Percentiles rank a stretch among this genome's conserved stretches.
phyloP scores from a whole-genome alignment of 805 yeast genomes.

The Myxozyma mucilagina region DNA sequence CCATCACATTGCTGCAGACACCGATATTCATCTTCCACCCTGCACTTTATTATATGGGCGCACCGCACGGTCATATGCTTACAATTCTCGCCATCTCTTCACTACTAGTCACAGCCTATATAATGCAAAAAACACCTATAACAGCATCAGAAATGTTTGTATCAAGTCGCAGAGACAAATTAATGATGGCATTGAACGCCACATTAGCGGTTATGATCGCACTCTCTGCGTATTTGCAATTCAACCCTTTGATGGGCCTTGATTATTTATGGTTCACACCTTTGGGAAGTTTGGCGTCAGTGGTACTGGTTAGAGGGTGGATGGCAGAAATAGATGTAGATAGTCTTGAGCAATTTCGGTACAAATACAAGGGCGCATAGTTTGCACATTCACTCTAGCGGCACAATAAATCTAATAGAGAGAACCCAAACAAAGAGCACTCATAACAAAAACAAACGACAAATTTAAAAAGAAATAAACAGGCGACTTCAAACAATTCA shows the following conservation, averaged over 20 bases:
- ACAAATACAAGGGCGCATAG: slow-evolving; percentile 31
- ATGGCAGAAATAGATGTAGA: slow-evolving; percentile 30
- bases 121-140: slow-evolving; percentile 19
- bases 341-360: slow-evolving; percentile 25
- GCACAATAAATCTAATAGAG: not conserved
- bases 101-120: slow-evolving; percentile 19
- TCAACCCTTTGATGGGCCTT: slow-evolving; percentile 22
- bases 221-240: slow-evolving; percentile 11
- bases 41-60: slow-evolving; percentile 14
- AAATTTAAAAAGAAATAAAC: not conserved
- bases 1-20: slow-evolving; percentile 22
- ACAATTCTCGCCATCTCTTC: slow-evolving; percentile 16
- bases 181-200: slow-evolving; percentile 11
- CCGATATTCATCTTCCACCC: slow-evolving; percentile 28
- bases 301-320: slow-evolving; percentile 23
- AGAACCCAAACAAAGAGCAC: not conserved
- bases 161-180: not conserved
- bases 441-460: not conserved
- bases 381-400: not conserved
- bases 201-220: slow-evolving; percentile 12
- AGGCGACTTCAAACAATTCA: not conserved
- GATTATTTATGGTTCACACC: slow-evolving; percentile 30
- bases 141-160: slow-evolving; percentile 9
- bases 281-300: slow-evolving; percentile 7
- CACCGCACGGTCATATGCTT: slow-evolving; percentile 6